Evolutionary conservation across 495 filamentous ascomycete genomes (phyloP).

Genomic region (Aspergillus sclerotioniger): DNA sequence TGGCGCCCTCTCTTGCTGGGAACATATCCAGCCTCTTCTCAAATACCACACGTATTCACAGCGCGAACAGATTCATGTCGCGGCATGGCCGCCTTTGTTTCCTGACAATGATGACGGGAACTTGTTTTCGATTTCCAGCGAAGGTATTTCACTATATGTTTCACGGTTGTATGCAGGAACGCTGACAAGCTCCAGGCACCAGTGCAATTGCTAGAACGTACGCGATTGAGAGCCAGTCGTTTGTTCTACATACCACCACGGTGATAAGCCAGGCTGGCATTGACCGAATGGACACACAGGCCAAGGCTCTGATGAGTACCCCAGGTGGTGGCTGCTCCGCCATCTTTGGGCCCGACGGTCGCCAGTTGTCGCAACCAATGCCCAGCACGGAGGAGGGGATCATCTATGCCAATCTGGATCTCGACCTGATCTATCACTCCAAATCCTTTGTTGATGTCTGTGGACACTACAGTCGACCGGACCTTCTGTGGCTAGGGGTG

Average conservation of each 20-base stretch:
- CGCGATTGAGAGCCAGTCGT: constrained; percentile 51
- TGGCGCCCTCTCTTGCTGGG: constrained; percentile 54
- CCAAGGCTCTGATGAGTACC: constrained; percentile 29
- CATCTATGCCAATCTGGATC: constrained; percentile 47
- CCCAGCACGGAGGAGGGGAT: constrained; percentile 38
- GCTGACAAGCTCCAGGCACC: too few relatives aligned
- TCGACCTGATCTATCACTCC: constrained; percentile 34
- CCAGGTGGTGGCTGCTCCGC: constrained; percentile 49
- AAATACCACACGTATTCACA: constrained; percentile 55
- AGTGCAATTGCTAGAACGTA: too few relatives aligned
- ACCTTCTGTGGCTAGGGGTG: constrained; percentile 52
- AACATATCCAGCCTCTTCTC: constrained; percentile 59
- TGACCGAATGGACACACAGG: constrained; percentile 25
- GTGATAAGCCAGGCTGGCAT: constrained; percentile 45
- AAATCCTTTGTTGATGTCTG: constrained; percentile 42
- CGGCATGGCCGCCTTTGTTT: constrained; percentile 54
- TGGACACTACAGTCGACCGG: constrained; percentile 55
- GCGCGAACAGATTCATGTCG: constrained; percentile 54
- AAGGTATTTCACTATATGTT: constrained; percentile 34
- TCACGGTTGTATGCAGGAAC: constrained; percentile 37
- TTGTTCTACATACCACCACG: constrained; percentile 49
- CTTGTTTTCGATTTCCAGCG: constrained; percentile 35
- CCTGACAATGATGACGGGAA: constrained; percentile 19
- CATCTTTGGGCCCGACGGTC: constrained; percentile 55
- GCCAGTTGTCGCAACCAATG: constrained; percentile 32